Conservation (phyloP, 306 rosid genomes). For the Vicia villosa region DNA sequence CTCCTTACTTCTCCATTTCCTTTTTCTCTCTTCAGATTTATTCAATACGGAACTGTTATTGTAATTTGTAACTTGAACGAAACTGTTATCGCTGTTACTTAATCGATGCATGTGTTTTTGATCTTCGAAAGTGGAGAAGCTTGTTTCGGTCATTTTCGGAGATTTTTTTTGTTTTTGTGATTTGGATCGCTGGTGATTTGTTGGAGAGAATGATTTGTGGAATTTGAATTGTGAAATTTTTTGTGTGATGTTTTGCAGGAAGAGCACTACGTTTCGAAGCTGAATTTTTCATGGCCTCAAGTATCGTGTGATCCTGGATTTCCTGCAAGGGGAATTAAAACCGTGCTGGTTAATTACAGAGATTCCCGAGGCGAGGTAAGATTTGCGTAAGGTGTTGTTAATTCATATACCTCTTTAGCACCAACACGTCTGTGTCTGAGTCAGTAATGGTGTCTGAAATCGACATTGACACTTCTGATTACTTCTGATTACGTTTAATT, state of each 20-base stretch:
- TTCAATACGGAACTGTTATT: neutral
- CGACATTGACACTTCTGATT: too few relatives aligned
- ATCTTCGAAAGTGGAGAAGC: neutral
- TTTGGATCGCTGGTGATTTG: neutral
- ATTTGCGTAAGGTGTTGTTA: neutral
- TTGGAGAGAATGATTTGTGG: neutral
- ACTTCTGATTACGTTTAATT: too few relatives aligned
- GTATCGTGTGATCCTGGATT: slow-evolving; percentile 70
- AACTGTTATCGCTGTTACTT: neutral
- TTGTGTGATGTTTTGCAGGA: slow-evolving; percentile 54
- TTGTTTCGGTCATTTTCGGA: neutral
- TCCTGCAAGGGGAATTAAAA: slow-evolving; percentile 77
- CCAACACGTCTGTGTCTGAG: too few relatives aligned
- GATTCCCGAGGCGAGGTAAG: slow-evolving; percentile 64
- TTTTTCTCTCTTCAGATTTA: neutral
- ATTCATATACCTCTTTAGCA: neutral
- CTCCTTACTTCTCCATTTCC: neutral
- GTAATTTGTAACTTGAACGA: neutral
- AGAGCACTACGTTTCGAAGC: slow-evolving; percentile 79
- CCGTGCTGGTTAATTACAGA: slow-evolving; percentile 64
- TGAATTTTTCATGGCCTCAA: slow-evolving; percentile 87
- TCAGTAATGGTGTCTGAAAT: too few relatives aligned
- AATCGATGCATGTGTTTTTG: neutral
- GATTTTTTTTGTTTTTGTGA: neutral
- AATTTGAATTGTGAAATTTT: slow-evolving; percentile 6